A percentile compares a stretch with the other conserved stretches of the same genome.
Evolutionary conservation across 768 basidiomycete species (phyloP).

Genomic region (Pleurotus salmoneostramineus): DNA sequence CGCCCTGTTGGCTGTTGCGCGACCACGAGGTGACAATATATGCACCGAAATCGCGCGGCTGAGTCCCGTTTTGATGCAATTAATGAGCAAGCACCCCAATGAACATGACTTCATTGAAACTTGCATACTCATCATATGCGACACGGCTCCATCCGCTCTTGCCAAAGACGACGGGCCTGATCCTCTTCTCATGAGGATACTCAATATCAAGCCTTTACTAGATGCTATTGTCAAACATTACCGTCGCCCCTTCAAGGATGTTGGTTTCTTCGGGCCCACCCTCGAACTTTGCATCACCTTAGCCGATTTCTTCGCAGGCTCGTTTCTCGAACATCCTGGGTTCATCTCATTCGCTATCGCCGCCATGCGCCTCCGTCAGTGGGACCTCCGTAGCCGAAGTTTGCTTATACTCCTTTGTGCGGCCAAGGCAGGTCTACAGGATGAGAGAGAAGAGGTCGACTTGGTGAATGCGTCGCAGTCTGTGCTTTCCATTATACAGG

Average conservation of each 20-base stretch:
- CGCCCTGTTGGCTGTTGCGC: conserved; percentile 53
- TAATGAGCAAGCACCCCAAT: conserved; percentile 43
- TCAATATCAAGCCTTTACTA: conserved; percentile 42
- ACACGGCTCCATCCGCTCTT: conserved; percentile 42
- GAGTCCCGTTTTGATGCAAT: conserved; percentile 33
- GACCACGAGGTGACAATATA: conserved; percentile 50
- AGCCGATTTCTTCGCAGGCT: too few relatives aligned
- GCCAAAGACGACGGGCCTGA: conserved; percentile 27
- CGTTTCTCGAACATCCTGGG: too few relatives aligned
- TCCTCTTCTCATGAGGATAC: conserved; percentile 29
- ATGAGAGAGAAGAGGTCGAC: conserved; percentile 32
- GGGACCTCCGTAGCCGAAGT: conserved; percentile 45
- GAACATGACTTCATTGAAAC: conserved; percentile 47
- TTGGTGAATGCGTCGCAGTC: conserved; percentile 37
- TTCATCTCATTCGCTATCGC: conserved; percentile 48
- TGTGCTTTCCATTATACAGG: neutral
- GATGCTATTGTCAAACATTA: conserved; percentile 36
- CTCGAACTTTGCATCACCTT: too few relatives aligned
- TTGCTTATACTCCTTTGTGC: conserved; percentile 52
- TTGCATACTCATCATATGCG: conserved; percentile 45
- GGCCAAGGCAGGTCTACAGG: conserved; percentile 30
- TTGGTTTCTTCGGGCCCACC: conserved; percentile 8
- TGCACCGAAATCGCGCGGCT: conserved; percentile 48
- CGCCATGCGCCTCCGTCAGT: conserved; percentile 49
- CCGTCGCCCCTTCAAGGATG: conserved; percentile 27